A percentile compares a stretch with the other conserved stretches of the same genome.
Evolutionary conservation across 306 rosid species (phyloP).

Genomic region (Boehmeria nivea): DNA sequence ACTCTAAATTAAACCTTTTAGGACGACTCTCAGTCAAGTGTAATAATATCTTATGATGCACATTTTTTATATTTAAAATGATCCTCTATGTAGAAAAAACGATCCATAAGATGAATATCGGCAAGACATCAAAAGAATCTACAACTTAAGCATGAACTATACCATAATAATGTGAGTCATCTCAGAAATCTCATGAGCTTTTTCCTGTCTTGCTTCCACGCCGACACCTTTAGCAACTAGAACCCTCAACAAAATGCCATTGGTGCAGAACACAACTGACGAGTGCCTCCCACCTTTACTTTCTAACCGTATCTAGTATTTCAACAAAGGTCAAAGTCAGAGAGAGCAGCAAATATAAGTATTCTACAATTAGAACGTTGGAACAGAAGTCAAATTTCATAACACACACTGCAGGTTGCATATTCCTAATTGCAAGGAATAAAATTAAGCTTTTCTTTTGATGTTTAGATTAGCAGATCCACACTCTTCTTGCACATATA

Average conservation of each 20-base stretch:
- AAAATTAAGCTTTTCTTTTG: too few species aligned
- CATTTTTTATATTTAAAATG: too few species aligned
- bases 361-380: not conserved
- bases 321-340: constrained; percentile 15
- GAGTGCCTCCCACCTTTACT: constrained; percentile 76
- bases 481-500: not conserved
- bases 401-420: not conserved
- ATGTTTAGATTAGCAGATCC: not conserved
- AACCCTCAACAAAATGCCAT: constrained; percentile 77
- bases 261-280: constrained; percentile 84
- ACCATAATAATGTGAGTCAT: constrained; percentile 94
- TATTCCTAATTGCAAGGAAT: not conserved
- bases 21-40: too few species aligned
- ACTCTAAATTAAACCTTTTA: too few species aligned
- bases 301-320: constrained; percentile 84
- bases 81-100: not conserved
- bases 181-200: constrained; percentile 37
- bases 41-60: too few species aligned
- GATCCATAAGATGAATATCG: not conserved
- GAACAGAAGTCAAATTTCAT: not conserved
- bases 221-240: constrained; percentile 51
- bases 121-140: constrained; percentile 12
- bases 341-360: constrained; percentile 5
- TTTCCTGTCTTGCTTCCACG: constrained; percentile 14
- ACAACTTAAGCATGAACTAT: constrained; percentile 20